A percentile compares a stretch with the other conserved stretches of the same genome.
Conservation (phyloP, 768 basidiomycete species). For the Lactarius hengduanensis region DNA sequence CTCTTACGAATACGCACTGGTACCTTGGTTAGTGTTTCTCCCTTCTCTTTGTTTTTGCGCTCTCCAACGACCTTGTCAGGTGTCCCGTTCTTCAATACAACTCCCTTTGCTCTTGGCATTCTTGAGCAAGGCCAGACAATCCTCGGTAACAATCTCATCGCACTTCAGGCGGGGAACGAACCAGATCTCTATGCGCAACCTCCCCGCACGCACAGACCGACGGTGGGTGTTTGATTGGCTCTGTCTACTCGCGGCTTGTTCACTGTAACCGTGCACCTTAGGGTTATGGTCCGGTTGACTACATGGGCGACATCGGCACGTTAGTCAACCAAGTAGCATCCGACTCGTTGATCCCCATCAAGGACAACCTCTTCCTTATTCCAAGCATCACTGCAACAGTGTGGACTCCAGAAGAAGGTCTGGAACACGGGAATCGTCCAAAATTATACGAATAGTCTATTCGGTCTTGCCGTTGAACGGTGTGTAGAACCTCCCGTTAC, state of each 20-base stretch:
- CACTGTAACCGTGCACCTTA: neutral
- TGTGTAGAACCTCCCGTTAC: neutral
- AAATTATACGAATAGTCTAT: conserved; percentile 15
- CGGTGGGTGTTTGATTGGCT: conserved; percentile 17
- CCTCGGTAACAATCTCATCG: conserved; percentile 64
- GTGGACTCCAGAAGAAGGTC: conserved; percentile 22
- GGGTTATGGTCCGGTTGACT: conserved; percentile 30
- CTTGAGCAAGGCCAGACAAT: conserved; percentile 59
- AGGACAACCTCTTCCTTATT: conserved; percentile 18
- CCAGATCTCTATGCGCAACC: conserved; percentile 63
- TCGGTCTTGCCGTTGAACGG: conserved; percentile 25
- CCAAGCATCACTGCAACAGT: conserved; percentile 23
- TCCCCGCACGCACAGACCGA: conserved; percentile 19
- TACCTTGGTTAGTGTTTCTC: conserved; percentile 45
- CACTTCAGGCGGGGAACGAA: conserved; percentile 72
- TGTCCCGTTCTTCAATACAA: conserved; percentile 66
- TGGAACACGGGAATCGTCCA: conserved; percentile 26
- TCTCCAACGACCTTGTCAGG: conserved; percentile 30
- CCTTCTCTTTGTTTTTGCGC: neutral
- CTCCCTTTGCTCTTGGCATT: conserved; percentile 51
- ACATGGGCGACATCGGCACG: conserved; percentile 36
- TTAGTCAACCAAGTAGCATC: conserved; percentile 21
- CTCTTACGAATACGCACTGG: conserved; percentile 62
- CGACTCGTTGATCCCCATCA: conserved; percentile 5
- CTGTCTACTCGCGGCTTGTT: neutral